Percentiles rank a stretch among this genome's conserved stretches.
phyloP scores from a whole-genome alignment of 352 stramenopile species.

The Phytophthora nicotianae region DNA sequence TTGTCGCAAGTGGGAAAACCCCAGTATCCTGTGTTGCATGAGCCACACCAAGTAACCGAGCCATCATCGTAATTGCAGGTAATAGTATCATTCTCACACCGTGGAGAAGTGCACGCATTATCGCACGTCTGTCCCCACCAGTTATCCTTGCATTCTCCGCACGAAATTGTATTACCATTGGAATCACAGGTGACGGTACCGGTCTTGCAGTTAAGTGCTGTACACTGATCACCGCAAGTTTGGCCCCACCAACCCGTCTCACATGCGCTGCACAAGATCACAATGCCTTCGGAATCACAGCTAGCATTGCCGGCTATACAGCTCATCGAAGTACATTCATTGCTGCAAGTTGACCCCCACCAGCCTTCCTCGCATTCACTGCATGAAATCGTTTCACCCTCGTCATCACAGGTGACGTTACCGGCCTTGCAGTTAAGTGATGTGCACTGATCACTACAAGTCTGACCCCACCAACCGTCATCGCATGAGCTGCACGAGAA shows the following conservation, averaged over 20 bases:
- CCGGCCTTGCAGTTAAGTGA: background rate
- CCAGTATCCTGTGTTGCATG: background rate
- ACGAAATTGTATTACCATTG: background rate
- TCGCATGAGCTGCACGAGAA: background rate
- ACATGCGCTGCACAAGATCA: background rate
- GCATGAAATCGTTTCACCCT: slow-evolving; percentile 2
- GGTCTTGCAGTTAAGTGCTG: background rate
- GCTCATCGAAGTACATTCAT: background rate
- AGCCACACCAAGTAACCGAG: background rate
- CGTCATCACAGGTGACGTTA: background rate
- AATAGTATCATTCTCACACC: background rate
- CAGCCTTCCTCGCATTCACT: background rate
- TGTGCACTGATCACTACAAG: background rate
- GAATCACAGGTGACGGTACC: background rate
- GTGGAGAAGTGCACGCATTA: background rate
- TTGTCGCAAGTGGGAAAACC: background rate
- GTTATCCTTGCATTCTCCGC: background rate
- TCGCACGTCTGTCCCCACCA: background rate
- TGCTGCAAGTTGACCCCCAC: background rate
- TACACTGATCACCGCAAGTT: background rate
- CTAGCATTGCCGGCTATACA: background rate
- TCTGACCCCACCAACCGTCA: background rate
- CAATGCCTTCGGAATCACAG: background rate
- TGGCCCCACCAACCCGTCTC: background rate
- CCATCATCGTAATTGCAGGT: background rate